Base-by-base conservation (phyloP, 116 monocot species). In the Trichopus zeylanicus region DNA sequence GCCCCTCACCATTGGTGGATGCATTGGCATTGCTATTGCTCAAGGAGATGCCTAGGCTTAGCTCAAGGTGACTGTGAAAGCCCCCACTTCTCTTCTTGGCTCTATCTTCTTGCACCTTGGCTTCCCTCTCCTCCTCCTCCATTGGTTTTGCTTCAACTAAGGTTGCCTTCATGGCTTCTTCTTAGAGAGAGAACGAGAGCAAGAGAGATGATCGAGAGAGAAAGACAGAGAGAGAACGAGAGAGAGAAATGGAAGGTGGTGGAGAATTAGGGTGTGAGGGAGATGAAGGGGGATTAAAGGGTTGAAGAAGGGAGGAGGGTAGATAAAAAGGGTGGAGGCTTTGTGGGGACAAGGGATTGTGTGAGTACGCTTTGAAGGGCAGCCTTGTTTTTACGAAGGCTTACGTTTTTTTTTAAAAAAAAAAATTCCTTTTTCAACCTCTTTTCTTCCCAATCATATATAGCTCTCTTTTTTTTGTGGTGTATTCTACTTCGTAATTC, bases 21-120 rank as follows among this genome's bases (percentile, higher is more conserved):
- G n/a, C n/a, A n/a, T n/a, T n/a, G n/a, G n/a, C 67, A 49, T 9
- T 0, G 1, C 42, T 33, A 38, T 39, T 64, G 56, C 38, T 68
- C 37, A 30, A 51, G 21, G 87, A 60, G 29, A 87, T 74, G 56
- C 88, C 77, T 4, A 88, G 83, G 26, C 77, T 83, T 3, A 88
- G 69, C 51, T 88, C 83, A 30, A 83, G 68, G 71, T 72, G 33
- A 72, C 26, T 79, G 29, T 65, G 55, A 16, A 30, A 9, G 5
- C 53, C 15, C 7, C 15, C 28, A 7, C 37, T 46, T 38, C 56
- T 25, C 48, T 29, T 29, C 49, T 67, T 62, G 13, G 29, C 59
- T 60, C 29, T 49, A 26, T 64, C 33, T 51, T 48, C 66, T 29
- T 67, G n/a, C n/a, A n/a, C n/a, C n/a, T n/a, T n/a, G n/a, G n/a